A percentile compares a stretch with the other conserved stretches of the same genome.
Evolutionary conservation across 495 filamentous ascomycete species (phyloP).

Genomic region (Bryoglossum gracile): DNA sequence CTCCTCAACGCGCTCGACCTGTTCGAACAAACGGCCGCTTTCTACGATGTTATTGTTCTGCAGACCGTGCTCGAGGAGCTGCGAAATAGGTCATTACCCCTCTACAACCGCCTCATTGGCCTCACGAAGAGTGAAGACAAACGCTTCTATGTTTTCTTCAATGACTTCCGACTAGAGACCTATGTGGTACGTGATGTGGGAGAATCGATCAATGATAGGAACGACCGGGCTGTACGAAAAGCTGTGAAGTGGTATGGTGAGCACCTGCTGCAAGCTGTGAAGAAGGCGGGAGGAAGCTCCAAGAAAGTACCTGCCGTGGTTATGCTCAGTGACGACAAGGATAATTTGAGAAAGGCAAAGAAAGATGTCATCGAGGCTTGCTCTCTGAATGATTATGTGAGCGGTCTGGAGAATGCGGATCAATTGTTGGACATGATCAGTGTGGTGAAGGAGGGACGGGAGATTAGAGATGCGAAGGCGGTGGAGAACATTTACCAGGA

Average conservation of each 20-base stretch:
- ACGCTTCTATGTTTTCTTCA: slow-evolving; percentile 97
- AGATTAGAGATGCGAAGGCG: slow-evolving; percentile 52
- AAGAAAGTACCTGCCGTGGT: slow-evolving; percentile 68
- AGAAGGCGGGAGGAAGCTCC: slow-evolving; percentile 43
- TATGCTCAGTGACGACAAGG: slow-evolving; percentile 89
- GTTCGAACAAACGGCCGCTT: slow-evolving; percentile 84
- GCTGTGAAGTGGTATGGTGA: slow-evolving; percentile 85
- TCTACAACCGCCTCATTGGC: slow-evolving; percentile 87
- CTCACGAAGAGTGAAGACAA: slow-evolving; percentile 93
- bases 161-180: slow-evolving; percentile 92
- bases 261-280: slow-evolving; percentile 59
- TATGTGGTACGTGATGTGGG: slow-evolving; percentile 65
- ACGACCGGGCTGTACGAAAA: slow-evolving; percentile 82
- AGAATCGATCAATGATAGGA: slow-evolving; percentile 93
- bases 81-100: slow-evolving; percentile 81
- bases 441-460: slow-evolving; percentile 58
- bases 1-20: slow-evolving; percentile 93
- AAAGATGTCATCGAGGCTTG: slow-evolving; percentile 60
- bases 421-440: slow-evolving; percentile 92
- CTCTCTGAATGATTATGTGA: slow-evolving; percentile 70
- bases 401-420: slow-evolving; percentile 73
- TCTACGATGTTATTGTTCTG: slow-evolving; percentile 90
- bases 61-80: slow-evolving; percentile 96
- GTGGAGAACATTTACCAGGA: slow-evolving; percentile 71
- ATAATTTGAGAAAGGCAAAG: slow-evolving; percentile 77